Evolutionary conservation across 2,329 filamentous ascomycete species (phyloP).

Genomic region (Monilinia fructicola): DNA sequence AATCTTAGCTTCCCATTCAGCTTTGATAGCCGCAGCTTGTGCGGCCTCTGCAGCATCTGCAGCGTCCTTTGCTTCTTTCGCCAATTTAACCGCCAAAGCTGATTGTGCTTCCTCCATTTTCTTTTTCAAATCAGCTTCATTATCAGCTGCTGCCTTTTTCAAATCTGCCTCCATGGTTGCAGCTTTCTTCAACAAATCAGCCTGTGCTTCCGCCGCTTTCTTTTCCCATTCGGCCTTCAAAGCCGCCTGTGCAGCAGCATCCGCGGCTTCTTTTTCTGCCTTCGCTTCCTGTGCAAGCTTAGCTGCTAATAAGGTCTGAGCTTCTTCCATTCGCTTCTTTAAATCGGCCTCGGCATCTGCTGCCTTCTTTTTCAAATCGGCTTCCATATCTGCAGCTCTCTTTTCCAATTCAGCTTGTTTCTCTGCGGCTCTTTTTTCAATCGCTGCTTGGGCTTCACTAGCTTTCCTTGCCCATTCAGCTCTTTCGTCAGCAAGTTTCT

Average conservation of each 20-base stretch:
- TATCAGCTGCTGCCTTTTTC: conserved; percentile 41
- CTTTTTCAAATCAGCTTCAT: conserved; percentile 23
- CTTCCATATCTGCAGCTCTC: conserved; percentile 22
- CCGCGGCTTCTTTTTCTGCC: conserved; percentile 27
- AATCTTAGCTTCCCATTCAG: conserved; percentile 49
- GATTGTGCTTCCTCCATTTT: conserved; percentile 23
- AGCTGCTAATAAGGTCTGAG: conserved; percentile 18
- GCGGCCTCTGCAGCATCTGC: conserved; percentile 36
- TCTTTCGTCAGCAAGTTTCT: conserved; percentile 46
- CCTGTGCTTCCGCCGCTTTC: conserved; percentile 31
- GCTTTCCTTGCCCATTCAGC: conserved; percentile 44
- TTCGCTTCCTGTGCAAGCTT: conserved; percentile 26
- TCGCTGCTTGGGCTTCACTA: conserved; percentile 46
- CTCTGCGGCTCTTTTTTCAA: conserved; percentile 29
- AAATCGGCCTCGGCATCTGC: conserved; percentile 30
- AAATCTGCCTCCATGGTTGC: conserved; percentile 40
- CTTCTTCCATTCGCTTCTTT: conserved; percentile 31
- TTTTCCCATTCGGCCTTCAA: conserved; percentile 29
- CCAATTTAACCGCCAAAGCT: conserved; percentile 19
- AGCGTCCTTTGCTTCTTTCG: conserved; percentile 37
- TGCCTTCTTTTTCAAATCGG: conserved; percentile 25
- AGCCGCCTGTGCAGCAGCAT: conserved; percentile 19
- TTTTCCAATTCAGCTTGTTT: conserved; percentile 26
- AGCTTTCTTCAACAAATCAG: conserved; percentile 40
- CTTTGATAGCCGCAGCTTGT: conserved; percentile 46